Conservation (phyloP, 2,329 filamentous ascomycete species). For the Arthrobotrys sinensis region DNA sequence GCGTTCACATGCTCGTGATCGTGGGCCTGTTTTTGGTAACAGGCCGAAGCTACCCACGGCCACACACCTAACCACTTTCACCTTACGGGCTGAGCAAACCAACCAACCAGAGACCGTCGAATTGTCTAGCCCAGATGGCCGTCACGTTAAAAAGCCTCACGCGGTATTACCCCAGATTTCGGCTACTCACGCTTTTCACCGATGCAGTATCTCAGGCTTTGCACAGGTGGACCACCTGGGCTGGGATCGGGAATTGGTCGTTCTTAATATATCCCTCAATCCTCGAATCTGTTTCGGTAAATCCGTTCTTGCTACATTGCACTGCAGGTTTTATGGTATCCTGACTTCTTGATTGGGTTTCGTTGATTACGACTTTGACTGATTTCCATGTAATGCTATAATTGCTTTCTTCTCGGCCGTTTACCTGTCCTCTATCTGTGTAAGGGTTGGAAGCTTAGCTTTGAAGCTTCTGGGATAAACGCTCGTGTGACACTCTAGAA, state of each 20-base stretch:
- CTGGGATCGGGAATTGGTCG: conserved; percentile 58
- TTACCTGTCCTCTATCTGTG: conserved; percentile 46
- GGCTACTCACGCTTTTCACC: conserved; percentile 57
- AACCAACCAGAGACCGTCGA: conserved; percentile 47
- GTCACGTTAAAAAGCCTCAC: conserved; percentile 56
- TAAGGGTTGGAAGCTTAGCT: conserved; percentile 45
- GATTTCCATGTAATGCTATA: conserved; percentile 16
- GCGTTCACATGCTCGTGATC: conserved; percentile 56
- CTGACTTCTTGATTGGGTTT: conserved; percentile 46
- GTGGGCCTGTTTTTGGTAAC: conserved; percentile 47
- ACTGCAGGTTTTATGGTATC: conserved; percentile 13
- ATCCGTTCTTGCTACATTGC: conserved; percentile 46
- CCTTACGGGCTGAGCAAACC: conserved; percentile 3
- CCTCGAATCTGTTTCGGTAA: conserved; percentile 39
- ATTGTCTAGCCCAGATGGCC: conserved; percentile 35
- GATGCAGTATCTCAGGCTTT: conserved; percentile 33
- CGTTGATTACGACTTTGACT: conserved; percentile 37
- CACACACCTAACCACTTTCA: conserved; percentile 48
- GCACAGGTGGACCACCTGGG: conserved; percentile 33
- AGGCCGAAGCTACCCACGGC: conserved; percentile 44
- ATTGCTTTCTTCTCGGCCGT: conserved; percentile 50
- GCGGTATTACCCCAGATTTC: conserved; percentile 60
- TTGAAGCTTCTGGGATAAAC: conserved; percentile 37
- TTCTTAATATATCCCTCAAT: conserved; percentile 61
- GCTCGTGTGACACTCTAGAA: conserved; percentile 60